Percentiles rank a stretch among this genome's conserved stretches.
phyloP scores from a whole-genome alignment of 768 basidiomycete genomes.

The Phylloporus sp. region DNA sequence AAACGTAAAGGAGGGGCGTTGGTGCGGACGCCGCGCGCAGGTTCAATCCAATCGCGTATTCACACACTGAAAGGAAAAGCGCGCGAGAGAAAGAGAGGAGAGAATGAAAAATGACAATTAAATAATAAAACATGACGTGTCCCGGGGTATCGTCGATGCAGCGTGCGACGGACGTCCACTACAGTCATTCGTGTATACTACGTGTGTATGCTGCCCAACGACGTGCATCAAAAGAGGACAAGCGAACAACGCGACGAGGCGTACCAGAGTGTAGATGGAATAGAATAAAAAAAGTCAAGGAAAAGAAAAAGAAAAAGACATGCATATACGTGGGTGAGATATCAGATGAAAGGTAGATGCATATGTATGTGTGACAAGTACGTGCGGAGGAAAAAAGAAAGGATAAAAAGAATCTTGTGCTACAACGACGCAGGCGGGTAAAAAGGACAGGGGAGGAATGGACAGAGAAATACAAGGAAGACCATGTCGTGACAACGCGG shows the following conservation, averaged over 20 bases:
- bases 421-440: slow-evolving; percentile 3
- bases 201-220: too few relatives aligned
- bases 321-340: slow-evolving; percentile 8
- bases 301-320: slow-evolving; percentile 1
- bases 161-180: background rate
- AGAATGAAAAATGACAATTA: background rate
- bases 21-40: too few relatives aligned
- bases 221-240: background rate
- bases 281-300: background rate
- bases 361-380: slow-evolving; percentile 5
- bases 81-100: too few relatives aligned
- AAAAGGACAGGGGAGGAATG: background rate
- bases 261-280: background rate
- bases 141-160: background rate
- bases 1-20: too few relatives aligned
- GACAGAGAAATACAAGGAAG: background rate
- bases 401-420: slow-evolving; percentile 6
- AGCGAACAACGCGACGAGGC: background rate
- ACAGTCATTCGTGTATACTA: too few relatives aligned
- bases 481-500: background rate
- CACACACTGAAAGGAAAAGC: too few relatives aligned
- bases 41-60: too few relatives aligned
- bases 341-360: too few relatives aligned
- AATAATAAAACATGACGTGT: background rate
- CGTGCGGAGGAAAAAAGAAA: background rate